A percentile compares a stretch with the other conserved stretches of the same genome.
phyloP scores from a whole-genome alignment of 331 rosid species.

The Stylosanthes scabra region DNA sequence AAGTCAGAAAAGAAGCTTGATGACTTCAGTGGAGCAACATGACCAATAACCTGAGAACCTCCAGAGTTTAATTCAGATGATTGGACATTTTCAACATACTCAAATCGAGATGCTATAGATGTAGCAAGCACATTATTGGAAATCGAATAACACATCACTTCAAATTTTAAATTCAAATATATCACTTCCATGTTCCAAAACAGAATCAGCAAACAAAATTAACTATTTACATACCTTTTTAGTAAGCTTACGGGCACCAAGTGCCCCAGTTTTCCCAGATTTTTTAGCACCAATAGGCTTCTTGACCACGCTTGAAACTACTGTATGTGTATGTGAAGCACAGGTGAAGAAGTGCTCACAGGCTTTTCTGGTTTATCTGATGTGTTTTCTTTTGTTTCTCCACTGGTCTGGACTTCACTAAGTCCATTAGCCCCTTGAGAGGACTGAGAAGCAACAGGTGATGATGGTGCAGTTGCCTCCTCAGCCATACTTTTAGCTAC shows the following conservation, averaged over 20 bases:
- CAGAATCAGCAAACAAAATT: slow-evolving; percentile 27
- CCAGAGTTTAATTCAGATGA: slow-evolving; percentile 67
- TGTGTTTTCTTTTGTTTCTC: slow-evolving; percentile 58
- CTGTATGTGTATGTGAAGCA: slow-evolving; percentile 59
- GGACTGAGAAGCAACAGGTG: slow-evolving; percentile 67
- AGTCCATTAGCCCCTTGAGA: slow-evolving; percentile 65
- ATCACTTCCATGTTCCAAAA: neutral
- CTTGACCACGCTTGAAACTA: slow-evolving; percentile 63
- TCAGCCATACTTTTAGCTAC: slow-evolving; percentile 92
- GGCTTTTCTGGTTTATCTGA: slow-evolving; percentile 61
- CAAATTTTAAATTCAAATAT: neutral
- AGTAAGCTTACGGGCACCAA: slow-evolving; percentile 95
- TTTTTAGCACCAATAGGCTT: slow-evolving; percentile 91
- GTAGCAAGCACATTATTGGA: slow-evolving; percentile 55
- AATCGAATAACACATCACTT: slow-evolving; percentile 9
- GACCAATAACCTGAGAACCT: slow-evolving; percentile 63
- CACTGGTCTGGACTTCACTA: slow-evolving; percentile 57
- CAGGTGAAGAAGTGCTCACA: slow-evolving; percentile 65
- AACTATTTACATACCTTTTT: slow-evolving; percentile 51
- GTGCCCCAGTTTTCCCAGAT: slow-evolving; percentile 81
- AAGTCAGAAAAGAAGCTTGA: slow-evolving; percentile 90
- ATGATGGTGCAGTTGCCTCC: slow-evolving; percentile 64
- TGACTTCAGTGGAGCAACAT: slow-evolving; percentile 86
- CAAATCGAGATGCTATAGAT: slow-evolving; percentile 87
- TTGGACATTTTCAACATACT: slow-evolving; percentile 88